A percentile compares a stretch with the other conserved stretches of the same genome.
Evolutionary conservation across 441 rosid genomes (phyloP).

Genomic region (Pelargonium australe): DNA sequence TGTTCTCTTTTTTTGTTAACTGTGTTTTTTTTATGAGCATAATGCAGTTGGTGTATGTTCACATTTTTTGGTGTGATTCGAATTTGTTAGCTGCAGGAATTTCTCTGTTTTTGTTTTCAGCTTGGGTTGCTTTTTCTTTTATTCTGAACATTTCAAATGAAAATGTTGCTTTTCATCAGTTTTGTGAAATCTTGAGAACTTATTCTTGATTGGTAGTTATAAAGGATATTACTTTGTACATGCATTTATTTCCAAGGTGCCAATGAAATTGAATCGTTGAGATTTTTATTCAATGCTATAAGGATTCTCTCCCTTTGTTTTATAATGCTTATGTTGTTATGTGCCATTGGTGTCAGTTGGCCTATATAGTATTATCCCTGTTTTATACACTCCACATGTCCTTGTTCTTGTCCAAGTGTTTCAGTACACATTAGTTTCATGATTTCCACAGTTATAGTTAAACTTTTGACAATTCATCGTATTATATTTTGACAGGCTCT

Average conservation of each 20-base stretch:
- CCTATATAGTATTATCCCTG: no score
- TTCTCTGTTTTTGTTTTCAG: not conserved
- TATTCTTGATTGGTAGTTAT: not conserved
- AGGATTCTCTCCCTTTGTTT: not conserved
- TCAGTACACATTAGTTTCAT: no score
- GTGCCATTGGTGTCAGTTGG: not conserved
- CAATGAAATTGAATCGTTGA: not conserved
- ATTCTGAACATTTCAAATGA: not conserved
- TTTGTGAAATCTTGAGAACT: not conserved
- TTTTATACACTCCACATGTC: no score
- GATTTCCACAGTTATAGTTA: no score
- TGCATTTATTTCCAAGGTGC: not conserved
- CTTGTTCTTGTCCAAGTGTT: no score
- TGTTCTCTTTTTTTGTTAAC: no score
- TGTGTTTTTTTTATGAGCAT: no score
- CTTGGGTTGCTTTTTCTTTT: not conserved
- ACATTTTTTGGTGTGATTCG: no score
- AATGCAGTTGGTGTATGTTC: no score
- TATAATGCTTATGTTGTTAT: not conserved
- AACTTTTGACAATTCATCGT: no score
- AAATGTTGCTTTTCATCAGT: not conserved
- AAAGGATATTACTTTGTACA: not conserved
- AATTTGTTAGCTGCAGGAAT: not conserved
- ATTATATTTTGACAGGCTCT: slow-evolving; percentile 44
- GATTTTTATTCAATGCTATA: not conserved